Percentiles rank a stretch among this genome's conserved stretches.
Evolutionary conservation across 148 eudicot species (phyloP).

Genomic region (Camellia lanceoleosa): DNA sequence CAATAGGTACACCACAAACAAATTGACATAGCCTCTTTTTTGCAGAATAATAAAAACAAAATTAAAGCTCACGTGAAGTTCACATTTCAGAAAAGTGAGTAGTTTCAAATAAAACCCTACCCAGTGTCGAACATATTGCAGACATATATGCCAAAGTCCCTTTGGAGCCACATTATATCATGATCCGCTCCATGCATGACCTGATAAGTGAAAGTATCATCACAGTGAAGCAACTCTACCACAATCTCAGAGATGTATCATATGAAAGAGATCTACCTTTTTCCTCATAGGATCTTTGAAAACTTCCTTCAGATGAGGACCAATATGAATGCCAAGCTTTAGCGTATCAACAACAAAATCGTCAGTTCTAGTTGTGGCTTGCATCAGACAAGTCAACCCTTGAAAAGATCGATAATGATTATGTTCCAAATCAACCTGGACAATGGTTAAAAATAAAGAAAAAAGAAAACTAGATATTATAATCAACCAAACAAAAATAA

Average conservation of each 20-base stretch:
- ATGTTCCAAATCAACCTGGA: constrained; percentile 92
- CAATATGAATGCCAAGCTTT: constrained; percentile 76
- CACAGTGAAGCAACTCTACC: not conserved
- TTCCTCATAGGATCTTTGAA: constrained; percentile 80
- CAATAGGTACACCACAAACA: constrained; percentile 1
- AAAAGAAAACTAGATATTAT: not conserved
- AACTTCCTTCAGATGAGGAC: constrained; percentile 84
- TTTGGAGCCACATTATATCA: constrained; percentile 92
- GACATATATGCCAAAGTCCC: constrained; percentile 90
- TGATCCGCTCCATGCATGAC: constrained; percentile 98
- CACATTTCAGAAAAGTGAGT: not conserved
- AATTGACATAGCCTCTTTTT: not conserved
- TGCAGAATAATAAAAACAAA: not conserved
- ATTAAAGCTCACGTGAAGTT: not conserved
- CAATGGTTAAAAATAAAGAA: constrained; percentile 13
- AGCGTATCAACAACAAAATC: constrained; percentile 94
- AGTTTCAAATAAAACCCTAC: constrained; percentile 39
- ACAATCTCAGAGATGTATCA: constrained; percentile 1
- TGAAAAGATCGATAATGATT: constrained; percentile 92
- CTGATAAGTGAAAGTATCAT: constrained; percentile 33
- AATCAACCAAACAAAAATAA: not conserved
- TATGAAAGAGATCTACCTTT: constrained; percentile 46
- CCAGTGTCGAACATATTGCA: constrained; percentile 96
- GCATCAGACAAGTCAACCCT: constrained; percentile 97
- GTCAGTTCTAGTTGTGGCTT: constrained; percentile 91